A percentile compares a stretch with the other conserved stretches of the same genome.
phyloP scores from a whole-genome alignment of 2,329 filamentous ascomycete species.

The Aureobasidium uvarum region DNA sequence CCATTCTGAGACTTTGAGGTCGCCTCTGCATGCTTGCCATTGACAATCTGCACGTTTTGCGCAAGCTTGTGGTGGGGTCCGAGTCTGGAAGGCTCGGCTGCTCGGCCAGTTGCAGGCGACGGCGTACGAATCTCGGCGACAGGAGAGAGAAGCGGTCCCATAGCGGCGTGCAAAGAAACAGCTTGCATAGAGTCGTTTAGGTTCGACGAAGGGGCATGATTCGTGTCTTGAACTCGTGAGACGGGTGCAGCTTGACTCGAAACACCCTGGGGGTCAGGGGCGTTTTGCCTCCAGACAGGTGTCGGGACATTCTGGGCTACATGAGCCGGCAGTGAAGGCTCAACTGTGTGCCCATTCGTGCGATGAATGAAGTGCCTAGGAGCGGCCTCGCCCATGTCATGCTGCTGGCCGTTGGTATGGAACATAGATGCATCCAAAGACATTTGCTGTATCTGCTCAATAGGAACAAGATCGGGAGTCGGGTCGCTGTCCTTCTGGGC shows the following conservation, averaged over 20 bases:
- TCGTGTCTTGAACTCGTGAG: neutral
- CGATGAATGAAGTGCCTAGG: neutral
- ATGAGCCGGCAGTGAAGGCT: slow-evolving; percentile 4
- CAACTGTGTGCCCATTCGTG: slow-evolving; percentile 2
- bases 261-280: slow-evolving; percentile 5
- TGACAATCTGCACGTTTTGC: slow-evolving; percentile 35
- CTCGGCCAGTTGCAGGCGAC: slow-evolving; percentile 62
- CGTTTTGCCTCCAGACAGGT: slow-evolving; percentile 10
- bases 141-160: slow-evolving; percentile 59
- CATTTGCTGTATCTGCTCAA: slow-evolving; percentile 25
- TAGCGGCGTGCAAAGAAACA: neutral
- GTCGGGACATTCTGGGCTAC: slow-evolving; percentile 15
- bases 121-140: slow-evolving; percentile 72
- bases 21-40: slow-evolving; percentile 32
- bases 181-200: neutral
- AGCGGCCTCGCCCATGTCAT: neutral
- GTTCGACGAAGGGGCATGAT: neutral
- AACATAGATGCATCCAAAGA: slow-evolving; percentile 11
- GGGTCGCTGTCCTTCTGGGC: neutral
- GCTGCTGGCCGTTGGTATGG: slow-evolving; percentile 13
- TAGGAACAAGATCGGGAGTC: slow-evolving; percentile 10
- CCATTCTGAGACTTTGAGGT: slow-evolving; percentile 19
- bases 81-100: slow-evolving; percentile 44
- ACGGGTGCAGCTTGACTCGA: neutral
- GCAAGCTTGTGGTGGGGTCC: slow-evolving; percentile 23